Base-by-base conservation (phyloP, 176 grass and related monocot genomes). In the Paspalum notatum region DNA sequence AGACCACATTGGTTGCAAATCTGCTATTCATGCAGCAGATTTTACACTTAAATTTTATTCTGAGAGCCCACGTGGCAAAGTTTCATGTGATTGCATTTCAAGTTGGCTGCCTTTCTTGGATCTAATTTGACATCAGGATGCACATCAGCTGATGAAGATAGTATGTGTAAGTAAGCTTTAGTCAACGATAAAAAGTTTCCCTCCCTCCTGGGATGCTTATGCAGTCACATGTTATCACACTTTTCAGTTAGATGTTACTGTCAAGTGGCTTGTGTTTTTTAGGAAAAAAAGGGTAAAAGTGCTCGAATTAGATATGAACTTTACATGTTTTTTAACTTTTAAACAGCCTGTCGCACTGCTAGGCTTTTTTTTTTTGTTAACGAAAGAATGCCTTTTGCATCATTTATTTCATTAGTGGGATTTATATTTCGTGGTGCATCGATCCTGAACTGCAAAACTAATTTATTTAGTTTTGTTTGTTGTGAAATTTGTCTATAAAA, bases 221-320 rank as follows among this genome's bases (percentile, higher is more conserved):
- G 73, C 44, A 67, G 5, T 68, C 83, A 82, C 83, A 86, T 86
- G 66, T 78, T 82, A 50, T 70, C 52, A 45, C 44, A 26, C 24
- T 73, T 85, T 90, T 85, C 67, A 62, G 88, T 90, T 90, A 80
- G 32, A 90, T 86, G 83, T 78, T 68, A 73, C 66, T 61, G 68
- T 82, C 79, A 90, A 72, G 60, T 62, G 51, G 14, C 32, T 66
- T 82, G 25, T 76, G 41, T 14, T 24, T 89, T 71, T 81, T 42
- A 48, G n/a, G 18, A 45, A 40, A 47, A 58, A 49, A 40, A 54
- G 5, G 53, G 57, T 37, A 59, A 67, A 68, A 43, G 50, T 40
- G 66, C 65, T 27, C 27, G 47, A 77, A 61, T 67, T 25, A 16
- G n/a, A 67, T 55, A 20, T 62, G 17, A 45, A 24, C 15, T 84